These are phyloP conservation scores for Corymbia maculata DNA, from an alignment of 345 rosid genomes.

Conservation along the genomic window DNA sequence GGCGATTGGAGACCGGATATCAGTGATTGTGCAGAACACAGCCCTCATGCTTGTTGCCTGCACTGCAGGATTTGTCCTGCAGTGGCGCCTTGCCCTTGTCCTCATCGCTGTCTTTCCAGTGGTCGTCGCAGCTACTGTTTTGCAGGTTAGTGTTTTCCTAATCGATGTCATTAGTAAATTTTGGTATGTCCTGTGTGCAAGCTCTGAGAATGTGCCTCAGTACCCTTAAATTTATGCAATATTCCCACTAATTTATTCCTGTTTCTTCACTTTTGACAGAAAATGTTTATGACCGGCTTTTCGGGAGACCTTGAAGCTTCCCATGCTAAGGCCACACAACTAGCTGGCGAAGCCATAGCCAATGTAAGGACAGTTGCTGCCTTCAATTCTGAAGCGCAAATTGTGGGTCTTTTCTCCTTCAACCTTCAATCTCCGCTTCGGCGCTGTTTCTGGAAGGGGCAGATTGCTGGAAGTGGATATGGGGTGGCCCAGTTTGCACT, in stretches of 20 bases:
- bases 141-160: slow-evolving; percentile 50
- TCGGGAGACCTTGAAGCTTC: slow-evolving; percentile 93
- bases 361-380: slow-evolving; percentile 96
- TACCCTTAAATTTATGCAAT: background rate
- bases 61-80: slow-evolving; percentile 93
- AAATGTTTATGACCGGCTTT: slow-evolving; percentile 99
- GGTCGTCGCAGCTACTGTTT: slow-evolving; percentile 96
- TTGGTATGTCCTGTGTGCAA: background rate
- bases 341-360: slow-evolving; percentile 97
- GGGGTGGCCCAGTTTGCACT: slow-evolving; percentile 94
- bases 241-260: background rate
- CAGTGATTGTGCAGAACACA: slow-evolving; percentile 93
- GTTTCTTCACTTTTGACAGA: slow-evolving; percentile 29
- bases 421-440: slow-evolving; percentile 70
- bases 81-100: slow-evolving; percentile 98
- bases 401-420: slow-evolving; percentile 70
- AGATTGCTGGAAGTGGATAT: slow-evolving; percentile 92
- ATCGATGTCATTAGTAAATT: background rate
- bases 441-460: slow-evolving; percentile 99
- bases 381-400: slow-evolving; percentile 86
- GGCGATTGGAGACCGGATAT: slow-evolving; percentile 93
- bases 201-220: background rate
- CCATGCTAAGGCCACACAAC: slow-evolving; percentile 89
- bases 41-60: slow-evolving; percentile 95
- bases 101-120: slow-evolving; percentile 91